Conservation (phyloP, 129 eudicot genomes). For the Flaveria brownii region DNA sequence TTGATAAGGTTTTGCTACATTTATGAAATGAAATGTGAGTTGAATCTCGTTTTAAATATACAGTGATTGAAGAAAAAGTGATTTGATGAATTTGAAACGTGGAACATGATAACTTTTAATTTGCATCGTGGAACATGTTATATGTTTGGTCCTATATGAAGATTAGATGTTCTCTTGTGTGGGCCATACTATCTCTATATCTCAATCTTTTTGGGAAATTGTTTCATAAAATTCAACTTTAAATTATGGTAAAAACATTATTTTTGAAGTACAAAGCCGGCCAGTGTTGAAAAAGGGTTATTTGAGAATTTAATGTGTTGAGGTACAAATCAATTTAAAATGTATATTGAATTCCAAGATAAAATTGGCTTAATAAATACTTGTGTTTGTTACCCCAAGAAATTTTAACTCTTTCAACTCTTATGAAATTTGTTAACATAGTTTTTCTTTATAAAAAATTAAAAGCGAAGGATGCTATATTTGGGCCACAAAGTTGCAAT, state of each 20-base stretch:
- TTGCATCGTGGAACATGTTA: conserved; percentile 41
- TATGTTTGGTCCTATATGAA: conserved; percentile 32
- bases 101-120: conserved; percentile 49
- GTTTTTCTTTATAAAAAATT: not conserved
- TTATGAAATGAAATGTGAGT: conserved; percentile 14
- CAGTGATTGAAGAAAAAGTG: conserved; percentile 13
- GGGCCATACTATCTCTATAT: conserved; percentile 31
- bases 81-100: conserved; percentile 39
- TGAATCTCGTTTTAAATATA: conserved; percentile 40
- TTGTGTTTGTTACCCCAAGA: not conserved
- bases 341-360: not conserved
- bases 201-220: not conserved
- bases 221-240: not conserved
- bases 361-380: not conserved
- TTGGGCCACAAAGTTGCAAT: not conserved
- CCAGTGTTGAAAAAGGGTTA: not conserved
- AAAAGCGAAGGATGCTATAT: not conserved
- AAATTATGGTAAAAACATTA: not conserved
- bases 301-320: not conserved
- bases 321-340: not conserved
- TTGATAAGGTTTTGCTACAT: conserved; percentile 8
- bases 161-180: conserved; percentile 13
- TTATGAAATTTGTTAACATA: not conserved
- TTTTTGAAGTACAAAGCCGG: not conserved
- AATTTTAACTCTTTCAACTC: not conserved